Evolutionary conservation across 345 rosid species (phyloP), one percentile per base, ranked within the genome.

Genomic region (Populus deltoides): DNA sequence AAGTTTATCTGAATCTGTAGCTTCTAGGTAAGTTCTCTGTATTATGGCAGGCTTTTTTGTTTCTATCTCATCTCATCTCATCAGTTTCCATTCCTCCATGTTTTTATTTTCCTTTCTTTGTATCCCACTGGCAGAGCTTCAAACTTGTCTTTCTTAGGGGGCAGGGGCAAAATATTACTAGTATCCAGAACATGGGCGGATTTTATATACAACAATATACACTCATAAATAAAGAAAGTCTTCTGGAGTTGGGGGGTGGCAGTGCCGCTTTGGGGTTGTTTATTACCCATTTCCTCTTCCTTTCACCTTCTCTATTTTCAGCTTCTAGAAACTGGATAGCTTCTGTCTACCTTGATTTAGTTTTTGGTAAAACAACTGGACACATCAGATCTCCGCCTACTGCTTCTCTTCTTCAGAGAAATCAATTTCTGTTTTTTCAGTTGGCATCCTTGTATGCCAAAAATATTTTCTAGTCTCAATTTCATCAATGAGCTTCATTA

Each of bases 1-100:
- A 79, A 85, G 90, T 57, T 79, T 90, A 77, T 86, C 89, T 9
- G 89, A 84, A 29, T 75, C 79, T 77, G 66, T 85, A 76, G 81
- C 86, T 41, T 85, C 82, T 76, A 86, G 91, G 98, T 92, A 68
- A 78, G 88, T 78, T 39, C 17, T 71, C 24, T 41, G 57, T 59
- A 20, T 49, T 65, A 20, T 18, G 45, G 31, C 31, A 7, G 1
- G 36, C 16, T 47, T 66, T 77, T 61, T 33, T 47, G 53, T 47
- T 47, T 47, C 17, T 15, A 47, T 47, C 36, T 33, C 36, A 33
- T 9, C 2, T 45, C 1, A 13, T 47, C 53, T 47, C 53, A 47
- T 47, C 51, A 47, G 18, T 47, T 13, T 47, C 17, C 51, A 47
- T 47, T 47, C 18, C 17, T 47, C 53, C 53, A 3, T 47, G 17